Evolutionary conservation across 345 rosid genomes (phyloP).

Genomic region (Cardamine resedifolia): DNA sequence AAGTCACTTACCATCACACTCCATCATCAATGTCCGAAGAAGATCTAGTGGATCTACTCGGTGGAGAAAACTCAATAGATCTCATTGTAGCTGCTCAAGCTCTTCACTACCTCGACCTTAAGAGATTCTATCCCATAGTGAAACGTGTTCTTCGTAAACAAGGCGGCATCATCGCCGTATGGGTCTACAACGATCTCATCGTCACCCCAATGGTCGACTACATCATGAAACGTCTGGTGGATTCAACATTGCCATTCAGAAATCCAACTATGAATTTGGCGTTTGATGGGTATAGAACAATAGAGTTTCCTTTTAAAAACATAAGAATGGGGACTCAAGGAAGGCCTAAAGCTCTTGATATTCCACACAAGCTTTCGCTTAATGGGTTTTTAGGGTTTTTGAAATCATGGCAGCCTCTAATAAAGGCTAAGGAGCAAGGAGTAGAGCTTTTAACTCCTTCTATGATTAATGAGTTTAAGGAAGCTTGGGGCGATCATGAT

Average conservation of each 20-base stretch:
- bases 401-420: conserved; percentile 47
- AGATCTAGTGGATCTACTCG: conserved; percentile 25
- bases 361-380: conserved; percentile 50
- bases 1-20: conserved; percentile 34
- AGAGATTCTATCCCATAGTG: conserved; percentile 51
- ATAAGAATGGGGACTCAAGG: conserved; percentile 56
- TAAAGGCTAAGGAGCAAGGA: conserved; percentile 51
- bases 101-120: conserved; percentile 59
- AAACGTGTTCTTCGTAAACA: conserved; percentile 51
- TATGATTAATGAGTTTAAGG: conserved; percentile 42
- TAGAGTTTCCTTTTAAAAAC: conserved; percentile 59
- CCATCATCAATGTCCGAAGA: conserved; percentile 35
- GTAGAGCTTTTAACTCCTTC: conserved; percentile 49
- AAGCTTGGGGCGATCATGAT: conserved; percentile 67
- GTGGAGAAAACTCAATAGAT: conserved; percentile 39
- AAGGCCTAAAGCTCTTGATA: conserved; percentile 46
- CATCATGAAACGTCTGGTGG: conserved; percentile 42
- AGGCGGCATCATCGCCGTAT: conserved; percentile 48
- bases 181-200: conserved; percentile 50
- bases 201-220: conserved; percentile 46
- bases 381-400: conserved; percentile 48
- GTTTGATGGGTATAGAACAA: conserved; percentile 45
- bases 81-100: conserved; percentile 54
- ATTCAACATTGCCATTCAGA: conserved; percentile 50
- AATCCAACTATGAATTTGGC: conserved; percentile 24